A percentile compares a stretch with the other conserved stretches of the same genome.
phyloP scores from a whole-genome alignment of 495 filamentous ascomycete species.

The Aspergillus diversus region DNA sequence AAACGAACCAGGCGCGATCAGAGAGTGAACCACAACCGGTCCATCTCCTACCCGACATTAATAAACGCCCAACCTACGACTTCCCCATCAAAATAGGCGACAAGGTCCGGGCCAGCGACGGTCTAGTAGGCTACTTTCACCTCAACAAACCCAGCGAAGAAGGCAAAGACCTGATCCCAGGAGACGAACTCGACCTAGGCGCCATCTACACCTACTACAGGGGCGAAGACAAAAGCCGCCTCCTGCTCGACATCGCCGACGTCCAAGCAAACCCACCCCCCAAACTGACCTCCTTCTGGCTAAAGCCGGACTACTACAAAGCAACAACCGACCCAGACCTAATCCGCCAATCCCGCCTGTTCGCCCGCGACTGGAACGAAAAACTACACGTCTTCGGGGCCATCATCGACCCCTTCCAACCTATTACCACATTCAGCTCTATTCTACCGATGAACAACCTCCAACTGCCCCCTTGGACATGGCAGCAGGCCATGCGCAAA shows the following conservation, averaged over 20 bases:
- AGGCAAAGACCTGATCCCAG: neutral
- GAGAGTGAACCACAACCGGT: conserved; percentile 6
- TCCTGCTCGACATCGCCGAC: conserved; percentile 17
- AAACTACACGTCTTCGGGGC: conserved; percentile 31
- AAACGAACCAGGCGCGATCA: conserved; percentile 23
- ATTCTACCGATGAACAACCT: conserved; percentile 38
- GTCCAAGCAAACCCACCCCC: conserved; percentile 21
- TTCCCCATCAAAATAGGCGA: conserved; percentile 51
- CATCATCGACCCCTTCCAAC: conserved; percentile 51
- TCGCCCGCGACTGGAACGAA: conserved; percentile 18
- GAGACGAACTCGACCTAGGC: conserved; percentile 32
- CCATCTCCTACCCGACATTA: neutral
- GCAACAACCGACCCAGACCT: neutral
- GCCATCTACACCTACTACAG: conserved; percentile 34
- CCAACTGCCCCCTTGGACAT: conserved; percentile 46
- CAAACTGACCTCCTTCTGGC: conserved; percentile 27
- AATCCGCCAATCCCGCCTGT: neutral
- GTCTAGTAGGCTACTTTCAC: conserved; percentile 49
- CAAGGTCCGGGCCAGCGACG: conserved; percentile 38
- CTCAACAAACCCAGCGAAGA: neutral
- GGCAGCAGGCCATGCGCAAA: conserved; percentile 39
- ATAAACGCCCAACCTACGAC: conserved; percentile 25
- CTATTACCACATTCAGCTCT: conserved; percentile 46
- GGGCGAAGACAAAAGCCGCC: conserved; percentile 15
- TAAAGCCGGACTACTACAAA: conserved; percentile 15